Percentiles rank a stretch among this genome's conserved stretches.
Conservation (phyloP, 768 basidiomycete genomes). For the Boletus rufocinnamomeus region DNA sequence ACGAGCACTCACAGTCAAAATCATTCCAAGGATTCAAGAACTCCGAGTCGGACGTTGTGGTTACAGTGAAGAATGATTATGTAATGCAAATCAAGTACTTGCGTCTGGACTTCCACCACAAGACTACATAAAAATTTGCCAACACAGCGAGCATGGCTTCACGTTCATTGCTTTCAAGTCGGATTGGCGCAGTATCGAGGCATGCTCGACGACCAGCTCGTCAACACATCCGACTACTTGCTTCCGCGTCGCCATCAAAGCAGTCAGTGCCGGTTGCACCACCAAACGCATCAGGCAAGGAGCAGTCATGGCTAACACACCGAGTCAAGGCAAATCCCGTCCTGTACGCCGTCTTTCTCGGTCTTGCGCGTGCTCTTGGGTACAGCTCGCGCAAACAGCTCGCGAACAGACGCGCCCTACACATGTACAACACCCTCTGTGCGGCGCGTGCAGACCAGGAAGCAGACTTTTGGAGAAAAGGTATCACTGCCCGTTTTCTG, state of each 20-base stretch:
- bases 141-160: constrained; percentile 13
- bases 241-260: constrained; percentile 12
- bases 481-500: constrained; percentile 38
- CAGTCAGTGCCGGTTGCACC: constrained; percentile 7
- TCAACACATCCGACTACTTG: constrained; percentile 16
- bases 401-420: constrained; percentile 58
- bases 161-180: constrained; percentile 17
- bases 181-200: constrained; percentile 6
- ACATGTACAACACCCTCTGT: constrained; percentile 59
- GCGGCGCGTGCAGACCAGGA: constrained; percentile 60
- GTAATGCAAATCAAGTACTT: constrained; percentile 2
- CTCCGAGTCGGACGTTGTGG: too few species aligned
- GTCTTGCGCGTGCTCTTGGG: constrained; percentile 52
- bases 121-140: not conserved
- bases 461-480: constrained; percentile 61
- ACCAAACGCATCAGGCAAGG: constrained; percentile 8
- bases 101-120: too few species aligned
- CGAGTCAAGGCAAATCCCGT: constrained; percentile 52
- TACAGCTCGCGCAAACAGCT: constrained; percentile 63
- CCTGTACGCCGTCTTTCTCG: constrained; percentile 47
- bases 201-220: constrained; percentile 9
- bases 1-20: too few species aligned
- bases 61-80: constrained; percentile 6
- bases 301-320: constrained; percentile 57
- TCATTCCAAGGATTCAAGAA: too few species aligned